Evolutionary conservation across 495 filamentous ascomycete species (phyloP), one percentile per base, ranked within the genome.

Genomic region (Amorphotheca resinae): DNA sequence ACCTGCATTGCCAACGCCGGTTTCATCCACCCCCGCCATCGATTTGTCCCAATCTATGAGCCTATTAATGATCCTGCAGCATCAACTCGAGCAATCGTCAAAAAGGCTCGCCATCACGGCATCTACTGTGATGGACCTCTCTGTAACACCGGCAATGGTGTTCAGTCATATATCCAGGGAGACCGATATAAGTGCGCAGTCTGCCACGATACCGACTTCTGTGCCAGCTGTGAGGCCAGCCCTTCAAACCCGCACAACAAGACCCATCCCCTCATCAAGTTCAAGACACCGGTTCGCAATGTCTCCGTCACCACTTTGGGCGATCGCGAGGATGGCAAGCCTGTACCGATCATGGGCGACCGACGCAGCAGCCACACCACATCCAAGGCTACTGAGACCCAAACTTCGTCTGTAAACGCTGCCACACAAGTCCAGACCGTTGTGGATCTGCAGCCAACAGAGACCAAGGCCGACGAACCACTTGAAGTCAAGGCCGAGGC

Each of bases 131-230:
- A 99, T 64, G 91, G 91, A 8, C 93, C 89, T 17, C 71, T 95
- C 15, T 99, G 91, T 76, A 71, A 74, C 46, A 55, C 59, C 48
- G 67, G 72, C 43, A 57, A 63, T 17, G 64, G 64, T 31, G 30
- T 18, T 38, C 54, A 56, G n/a, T 61, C 65, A 31, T 95, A 85
- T 62, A 94, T 99, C 49, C 66, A 66, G 22, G 93, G 91, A 14
- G 72, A 81, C 50, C 80, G 91, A 45, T 99, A 89, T 72, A 96
- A 96, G 75, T 99, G 91, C 58, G 86, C 93, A 44, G 82, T 99
- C 40, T 99, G 91, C 65, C 74, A 91, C 56, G 93, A 99, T 59
- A 83, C 80, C 25, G 93, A 98, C 56, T 94, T 96, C 72, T 99
- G 91, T 59, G 87, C 81, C 50, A 82, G 74, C 55, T 99, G 91